Percentiles rank a stretch among this genome's conserved stretches.
These are phyloP conservation scores for Vigna trinervia DNA, from an alignment of 306 rosid genomes.

Conservation along the genomic window DNA sequence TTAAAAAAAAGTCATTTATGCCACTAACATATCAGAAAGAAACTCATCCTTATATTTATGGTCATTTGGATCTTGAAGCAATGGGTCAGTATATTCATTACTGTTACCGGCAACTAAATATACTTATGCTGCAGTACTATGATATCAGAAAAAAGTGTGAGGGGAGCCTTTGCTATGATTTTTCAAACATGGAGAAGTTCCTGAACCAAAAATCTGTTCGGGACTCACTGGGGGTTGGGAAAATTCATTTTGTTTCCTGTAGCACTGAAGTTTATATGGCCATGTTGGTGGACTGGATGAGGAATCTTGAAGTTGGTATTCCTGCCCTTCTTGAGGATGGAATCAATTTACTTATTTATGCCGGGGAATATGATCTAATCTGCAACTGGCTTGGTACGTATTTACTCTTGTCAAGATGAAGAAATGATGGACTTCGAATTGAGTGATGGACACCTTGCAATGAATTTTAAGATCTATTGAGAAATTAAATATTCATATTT, in stretches of 20 bases:
- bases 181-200: conserved; percentile 90
- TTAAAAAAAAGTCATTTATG: neutral
- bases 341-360: conserved; percentile 77
- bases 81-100: conserved; percentile 12
- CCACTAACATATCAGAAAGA: conserved; percentile 4
- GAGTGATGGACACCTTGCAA: no score
- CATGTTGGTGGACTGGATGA: conserved; percentile 92
- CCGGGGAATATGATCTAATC: conserved; percentile 95
- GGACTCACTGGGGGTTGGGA: conserved; percentile 85
- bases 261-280: conserved; percentile 77
- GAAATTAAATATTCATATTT: conserved; percentile 38
- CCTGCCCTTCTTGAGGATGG: conserved; percentile 94
- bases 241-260: conserved; percentile 83
- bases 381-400: conserved; percentile 96
- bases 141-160: conserved; percentile 85
- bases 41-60: conserved; percentile 12
- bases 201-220: conserved; percentile 72
- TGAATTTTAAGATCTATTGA: conserved; percentile 13
- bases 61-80: conserved; percentile 32
- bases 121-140: conserved; percentile 69
- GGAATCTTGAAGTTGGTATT: conserved; percentile 89
- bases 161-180: conserved; percentile 92
- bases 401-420: neutral
- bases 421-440: no score
- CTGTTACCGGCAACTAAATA: conserved; percentile 30